Evolutionary conservation across 306 rosid species (phyloP).

Genomic region (Cyamopsis tetragonoloba): DNA sequence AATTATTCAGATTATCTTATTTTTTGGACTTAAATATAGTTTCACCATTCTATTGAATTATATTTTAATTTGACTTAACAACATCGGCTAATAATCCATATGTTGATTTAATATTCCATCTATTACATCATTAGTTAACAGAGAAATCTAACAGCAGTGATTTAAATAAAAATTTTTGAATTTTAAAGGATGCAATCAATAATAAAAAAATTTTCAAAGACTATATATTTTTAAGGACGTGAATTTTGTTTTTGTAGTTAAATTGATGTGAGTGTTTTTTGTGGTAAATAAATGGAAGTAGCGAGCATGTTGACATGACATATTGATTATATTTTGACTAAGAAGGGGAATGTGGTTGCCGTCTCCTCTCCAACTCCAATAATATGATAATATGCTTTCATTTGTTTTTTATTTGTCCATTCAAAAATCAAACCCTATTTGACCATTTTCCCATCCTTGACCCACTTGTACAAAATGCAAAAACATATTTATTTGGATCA

Average conservation of each 20-base stretch:
- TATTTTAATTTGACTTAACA: too few species aligned
- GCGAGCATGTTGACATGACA: too few species aligned
- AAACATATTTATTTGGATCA: neutral
- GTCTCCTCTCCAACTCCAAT: conserved; percentile 25
- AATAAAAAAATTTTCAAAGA: too few species aligned
- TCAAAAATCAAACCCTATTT: conserved; percentile 40
- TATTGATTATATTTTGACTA: conserved; percentile 45
- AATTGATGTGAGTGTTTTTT: neutral
- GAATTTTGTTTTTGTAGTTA: neutral
- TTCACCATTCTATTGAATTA: neutral
- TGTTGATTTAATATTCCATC: too few species aligned
- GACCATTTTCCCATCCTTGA: conserved; percentile 33
- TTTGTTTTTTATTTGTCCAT: conserved; percentile 33
- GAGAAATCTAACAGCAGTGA: too few species aligned
- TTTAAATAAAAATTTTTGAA: too few species aligned
- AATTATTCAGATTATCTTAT: neutral
- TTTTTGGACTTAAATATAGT: neutral
- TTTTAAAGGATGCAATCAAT: too few species aligned
- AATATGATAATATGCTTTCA: too few species aligned
- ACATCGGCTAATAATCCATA: too few species aligned
- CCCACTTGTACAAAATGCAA: conserved; percentile 31
- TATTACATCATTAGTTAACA: too few species aligned
- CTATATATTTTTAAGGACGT: neutral
- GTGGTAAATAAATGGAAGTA: too few species aligned
- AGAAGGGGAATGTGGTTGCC: conserved; percentile 33